These are phyloP conservation scores for Coemansia nantahalensis DNA, from an alignment of 192 early-diverging fungal genomes.

Conservation along the genomic window DNA sequence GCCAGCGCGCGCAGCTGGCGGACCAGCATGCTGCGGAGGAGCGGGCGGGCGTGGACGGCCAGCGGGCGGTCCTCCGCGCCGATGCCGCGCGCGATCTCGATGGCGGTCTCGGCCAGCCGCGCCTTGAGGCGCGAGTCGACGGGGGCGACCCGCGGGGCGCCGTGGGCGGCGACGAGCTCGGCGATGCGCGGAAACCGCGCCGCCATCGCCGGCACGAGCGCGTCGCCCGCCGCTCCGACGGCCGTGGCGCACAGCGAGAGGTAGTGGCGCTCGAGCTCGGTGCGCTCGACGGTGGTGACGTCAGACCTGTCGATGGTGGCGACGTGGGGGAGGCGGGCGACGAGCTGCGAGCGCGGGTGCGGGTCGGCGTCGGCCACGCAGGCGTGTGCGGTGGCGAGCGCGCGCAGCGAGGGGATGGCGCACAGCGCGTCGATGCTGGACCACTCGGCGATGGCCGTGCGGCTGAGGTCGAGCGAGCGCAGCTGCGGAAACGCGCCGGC, in stretches of 20 bases:
- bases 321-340: slow-evolving; percentile 16
- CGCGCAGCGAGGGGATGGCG: background rate
- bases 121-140: slow-evolving; percentile 7
- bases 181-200: slow-evolving; percentile 11
- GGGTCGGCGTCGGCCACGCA: background rate
- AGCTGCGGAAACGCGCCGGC: slow-evolving; percentile 1
- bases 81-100: slow-evolving; percentile 4
- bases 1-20: slow-evolving; percentile 30
- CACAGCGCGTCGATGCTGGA: background rate
- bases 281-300: slow-evolving; percentile 23
- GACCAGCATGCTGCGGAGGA: slow-evolving; percentile 35
- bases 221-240: background rate
- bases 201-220: slow-evolving; percentile 2
- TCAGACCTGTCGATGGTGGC: slow-evolving; percentile 26
- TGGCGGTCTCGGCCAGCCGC: slow-evolving; percentile 2
- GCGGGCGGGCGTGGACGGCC: background rate
- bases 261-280: slow-evolving; percentile 50
- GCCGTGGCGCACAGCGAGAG: slow-evolving; percentile 12
- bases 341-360: slow-evolving; percentile 1
- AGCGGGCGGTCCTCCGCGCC: background rate
- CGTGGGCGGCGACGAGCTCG: slow-evolving; percentile 20
- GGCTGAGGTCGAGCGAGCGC: slow-evolving; percentile 18
- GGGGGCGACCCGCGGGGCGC: background rate
- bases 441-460: slow-evolving; percentile 16
- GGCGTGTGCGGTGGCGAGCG: slow-evolving; percentile 5